Evolutionary conservation across 352 stramenopile genomes (phyloP).

Genomic region (Phytophthora tentaculata): DNA sequence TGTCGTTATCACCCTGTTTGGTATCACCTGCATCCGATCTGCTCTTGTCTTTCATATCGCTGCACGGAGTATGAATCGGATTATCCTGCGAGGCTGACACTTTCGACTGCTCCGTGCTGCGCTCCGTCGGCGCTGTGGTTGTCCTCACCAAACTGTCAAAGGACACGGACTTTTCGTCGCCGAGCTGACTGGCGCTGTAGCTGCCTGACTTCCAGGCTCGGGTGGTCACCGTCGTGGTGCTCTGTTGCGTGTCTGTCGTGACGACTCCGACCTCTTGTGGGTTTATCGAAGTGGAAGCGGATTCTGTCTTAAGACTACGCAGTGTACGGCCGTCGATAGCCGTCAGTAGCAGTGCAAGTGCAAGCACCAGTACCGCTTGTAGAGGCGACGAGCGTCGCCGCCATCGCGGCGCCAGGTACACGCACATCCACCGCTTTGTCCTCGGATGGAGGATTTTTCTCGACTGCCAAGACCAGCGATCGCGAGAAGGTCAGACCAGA

Average conservation of each 20-base stretch:
- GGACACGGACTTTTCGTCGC: slow-evolving; percentile 23
- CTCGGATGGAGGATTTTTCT: slow-evolving; percentile 24
- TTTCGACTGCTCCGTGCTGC: not conserved
- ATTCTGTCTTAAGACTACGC: slow-evolving; percentile 11
- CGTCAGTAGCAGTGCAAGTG: slow-evolving; percentile 18
- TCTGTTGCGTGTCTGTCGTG: slow-evolving; percentile 22
- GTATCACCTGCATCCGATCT: not conserved
- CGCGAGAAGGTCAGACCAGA: not conserved
- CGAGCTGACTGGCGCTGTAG: slow-evolving; percentile 5
- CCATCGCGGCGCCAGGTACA: slow-evolving; percentile 40
- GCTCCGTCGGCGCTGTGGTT: slow-evolving; percentile 1
- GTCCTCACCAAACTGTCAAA: slow-evolving; percentile 28
- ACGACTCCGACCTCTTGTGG: slow-evolving; percentile 24
- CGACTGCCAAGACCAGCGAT: slow-evolving; percentile 28
- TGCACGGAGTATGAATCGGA: not conserved
- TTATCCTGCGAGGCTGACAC: not conserved
- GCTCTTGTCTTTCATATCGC: not conserved
- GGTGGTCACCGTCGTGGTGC: slow-evolving; percentile 14
- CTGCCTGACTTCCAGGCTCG: slow-evolving; percentile 18
- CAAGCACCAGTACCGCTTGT: slow-evolving; percentile 11
- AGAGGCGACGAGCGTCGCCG: slow-evolving; percentile 16
- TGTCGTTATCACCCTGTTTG: slow-evolving; percentile 11
- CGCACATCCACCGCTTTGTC: slow-evolving; percentile 28
- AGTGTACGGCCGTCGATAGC: slow-evolving; percentile 17
- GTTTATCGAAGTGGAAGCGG: not conserved